phyloP scores from a whole-genome alignment of 768 basidiomycete species.

The Lentinula aciculospora region DNA sequence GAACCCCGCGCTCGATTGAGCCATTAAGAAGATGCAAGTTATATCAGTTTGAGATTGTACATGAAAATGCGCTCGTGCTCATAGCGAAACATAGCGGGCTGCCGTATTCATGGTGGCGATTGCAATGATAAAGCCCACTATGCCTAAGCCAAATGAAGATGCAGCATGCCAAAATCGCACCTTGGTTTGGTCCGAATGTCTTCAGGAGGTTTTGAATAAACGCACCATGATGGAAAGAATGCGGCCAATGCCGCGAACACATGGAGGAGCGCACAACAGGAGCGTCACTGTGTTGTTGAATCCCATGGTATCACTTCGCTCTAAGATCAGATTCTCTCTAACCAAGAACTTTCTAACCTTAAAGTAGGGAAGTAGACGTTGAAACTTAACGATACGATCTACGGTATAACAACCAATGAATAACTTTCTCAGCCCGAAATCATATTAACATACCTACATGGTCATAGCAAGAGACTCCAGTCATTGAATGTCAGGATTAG shows the following conservation, averaged over 20 bases:
- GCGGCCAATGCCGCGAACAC: slow-evolving; percentile 56
- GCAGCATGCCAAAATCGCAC: slow-evolving; percentile 75
- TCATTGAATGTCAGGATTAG: slow-evolving; percentile 63
- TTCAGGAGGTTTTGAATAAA: slow-evolving; percentile 20
- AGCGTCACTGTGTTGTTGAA: slow-evolving; percentile 61
- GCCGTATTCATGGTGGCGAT: slow-evolving; percentile 64
- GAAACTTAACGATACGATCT: slow-evolving; percentile 50
- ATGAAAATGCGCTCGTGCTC: slow-evolving; percentile 15
- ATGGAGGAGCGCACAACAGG: slow-evolving; percentile 77
- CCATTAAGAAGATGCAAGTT: slow-evolving; percentile 58
- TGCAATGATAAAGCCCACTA: slow-evolving; percentile 71
- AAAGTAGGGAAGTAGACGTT: slow-evolving; percentile 80
- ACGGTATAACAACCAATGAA: not conserved
- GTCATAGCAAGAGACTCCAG: slow-evolving; percentile 63
- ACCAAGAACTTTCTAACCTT: not conserved
- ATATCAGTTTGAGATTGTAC: not conserved
- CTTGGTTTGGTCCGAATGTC: slow-evolving; percentile 70
- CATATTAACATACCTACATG: slow-evolving; percentile 39
- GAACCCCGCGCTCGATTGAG: slow-evolving; percentile 71
- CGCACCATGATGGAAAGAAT: slow-evolving; percentile 44
- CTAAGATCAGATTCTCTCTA: not conserved
- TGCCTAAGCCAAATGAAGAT: slow-evolving; percentile 51
- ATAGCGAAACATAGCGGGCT: slow-evolving; percentile 69
- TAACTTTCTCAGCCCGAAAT: no score
- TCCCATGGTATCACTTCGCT: slow-evolving; percentile 51